phyloP scores from a whole-genome alignment of 805 yeast genomes.

The Nakazawaea ernobii region DNA sequence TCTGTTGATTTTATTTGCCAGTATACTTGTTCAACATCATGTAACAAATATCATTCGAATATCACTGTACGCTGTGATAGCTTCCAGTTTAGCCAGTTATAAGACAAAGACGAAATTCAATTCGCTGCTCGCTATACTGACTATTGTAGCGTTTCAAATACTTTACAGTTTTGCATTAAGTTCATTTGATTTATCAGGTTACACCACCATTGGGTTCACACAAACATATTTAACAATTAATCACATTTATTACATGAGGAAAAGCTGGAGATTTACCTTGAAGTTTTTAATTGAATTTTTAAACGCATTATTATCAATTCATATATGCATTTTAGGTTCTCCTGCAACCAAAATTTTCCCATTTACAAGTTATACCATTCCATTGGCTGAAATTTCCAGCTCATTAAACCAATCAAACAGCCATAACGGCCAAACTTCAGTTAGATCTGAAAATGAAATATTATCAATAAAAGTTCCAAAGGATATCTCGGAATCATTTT shows the following conservation, averaged over 20 bases:
- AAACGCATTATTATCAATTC: conserved; percentile 6
- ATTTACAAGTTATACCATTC: conserved; percentile 5
- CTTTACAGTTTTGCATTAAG: conserved; percentile 1
- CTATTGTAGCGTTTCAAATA: not conserved
- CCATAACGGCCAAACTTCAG: not conserved
- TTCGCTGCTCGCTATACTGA: conserved; percentile 19
- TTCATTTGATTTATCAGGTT: not conserved
- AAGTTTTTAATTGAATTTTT: conserved; percentile 5
- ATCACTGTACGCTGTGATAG: conserved; percentile 28
- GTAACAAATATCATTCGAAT: conserved; percentile 15
- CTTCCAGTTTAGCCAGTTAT: conserved; percentile 26
- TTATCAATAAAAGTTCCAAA: conserved; percentile 1
- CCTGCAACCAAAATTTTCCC: conserved; percentile 2
- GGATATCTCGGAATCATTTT: conserved; percentile 2
- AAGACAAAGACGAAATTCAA: conserved; percentile 21
- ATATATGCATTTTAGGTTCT: conserved; percentile 7
- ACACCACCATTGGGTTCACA: not conserved
- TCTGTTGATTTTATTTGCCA: not conserved
- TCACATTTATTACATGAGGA: conserved; percentile 5
- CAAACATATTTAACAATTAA: conserved; percentile 4
- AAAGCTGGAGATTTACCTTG: conserved; percentile 8
- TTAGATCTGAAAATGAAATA: not conserved
- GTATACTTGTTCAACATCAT: conserved; percentile 1
- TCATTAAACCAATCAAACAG: not conserved
- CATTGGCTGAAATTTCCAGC: conserved; percentile 4